These are phyloP conservation scores for Cryptococcus sp. DNA, from an alignment of 1,284 basidiomycete genomes.

Conservation along the genomic window DNA sequence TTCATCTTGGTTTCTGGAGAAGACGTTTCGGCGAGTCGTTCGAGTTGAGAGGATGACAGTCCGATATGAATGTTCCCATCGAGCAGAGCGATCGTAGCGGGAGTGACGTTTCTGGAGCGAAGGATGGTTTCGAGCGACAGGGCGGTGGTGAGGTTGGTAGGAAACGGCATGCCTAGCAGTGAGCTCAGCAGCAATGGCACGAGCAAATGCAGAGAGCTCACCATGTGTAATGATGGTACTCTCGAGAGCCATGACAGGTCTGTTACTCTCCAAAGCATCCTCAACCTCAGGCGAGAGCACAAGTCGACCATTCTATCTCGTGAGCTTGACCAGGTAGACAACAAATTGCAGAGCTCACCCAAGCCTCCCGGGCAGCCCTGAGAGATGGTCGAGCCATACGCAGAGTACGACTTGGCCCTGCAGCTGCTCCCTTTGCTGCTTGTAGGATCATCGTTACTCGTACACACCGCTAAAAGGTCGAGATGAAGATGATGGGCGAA, in stretches of 20 bases:
- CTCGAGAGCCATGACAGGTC: constrained; percentile 52
- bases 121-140: constrained; percentile 71
- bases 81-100: constrained; percentile 86
- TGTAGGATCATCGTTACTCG: no score
- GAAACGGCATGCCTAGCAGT: constrained; percentile 61
- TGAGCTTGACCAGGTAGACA: not conserved
- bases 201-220: not conserved
- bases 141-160: constrained; percentile 69
- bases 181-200: constrained; percentile 14
- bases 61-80: constrained; percentile 83
- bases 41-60: constrained; percentile 61
- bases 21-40: constrained; percentile 61
- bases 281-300: constrained; percentile 58
- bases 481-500: no score
- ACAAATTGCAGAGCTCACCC: constrained; percentile 6
- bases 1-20: constrained; percentile 34
- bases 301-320: constrained; percentile 26
- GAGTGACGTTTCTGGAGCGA: constrained; percentile 67
- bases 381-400: no score
- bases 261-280: constrained; percentile 58
- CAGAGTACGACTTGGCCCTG: no score
- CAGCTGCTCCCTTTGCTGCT: no score
- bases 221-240: constrained; percentile 89
- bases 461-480: no score
- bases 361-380: constrained; percentile 3